Evolutionary conservation across 768 basidiomycete genomes (phyloP).

Genomic region (Sarcodon sp.): DNA sequence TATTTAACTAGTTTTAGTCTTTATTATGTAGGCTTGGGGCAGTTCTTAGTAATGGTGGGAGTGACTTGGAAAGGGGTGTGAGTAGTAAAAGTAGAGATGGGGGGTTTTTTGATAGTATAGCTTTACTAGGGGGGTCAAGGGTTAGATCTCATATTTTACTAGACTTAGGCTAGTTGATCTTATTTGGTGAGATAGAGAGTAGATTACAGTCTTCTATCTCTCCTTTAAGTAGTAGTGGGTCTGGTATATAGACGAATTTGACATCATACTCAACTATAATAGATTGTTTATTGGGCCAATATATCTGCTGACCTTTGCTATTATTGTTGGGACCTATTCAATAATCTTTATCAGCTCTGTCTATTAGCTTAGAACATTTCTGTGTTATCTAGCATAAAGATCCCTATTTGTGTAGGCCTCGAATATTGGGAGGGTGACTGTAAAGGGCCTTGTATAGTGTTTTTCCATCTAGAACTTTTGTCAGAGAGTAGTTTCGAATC

Average conservation of each 20-base stretch:
- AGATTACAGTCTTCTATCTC: slow-evolving; percentile 2
- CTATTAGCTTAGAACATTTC: slow-evolving; percentile 2
- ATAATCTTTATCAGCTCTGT: not conserved
- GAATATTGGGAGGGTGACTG: slow-evolving; percentile 6
- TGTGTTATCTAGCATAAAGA: slow-evolving; percentile 2
- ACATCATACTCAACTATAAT: slow-evolving; percentile 16
- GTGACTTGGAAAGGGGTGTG: not conserved
- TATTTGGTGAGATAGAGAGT: not conserved
- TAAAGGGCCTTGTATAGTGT: slow-evolving; percentile 10
- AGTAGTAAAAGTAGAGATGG: no score
- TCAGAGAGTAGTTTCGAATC: slow-evolving; percentile 9
- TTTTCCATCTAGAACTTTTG: slow-evolving; percentile 5
- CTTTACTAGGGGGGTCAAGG: not conserved
- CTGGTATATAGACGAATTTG: slow-evolving; percentile 3
- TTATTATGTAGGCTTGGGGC: not conserved
- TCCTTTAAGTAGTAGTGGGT: slow-evolving; percentile 9
- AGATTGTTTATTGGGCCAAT: slow-evolving; percentile 16
- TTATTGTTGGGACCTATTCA: slow-evolving; percentile 21
- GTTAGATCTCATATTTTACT: not conserved
- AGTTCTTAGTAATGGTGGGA: not conserved
- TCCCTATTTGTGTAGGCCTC: slow-evolving; percentile 7
- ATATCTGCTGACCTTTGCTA: slow-evolving; percentile 18
- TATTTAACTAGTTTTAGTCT: not conserved
- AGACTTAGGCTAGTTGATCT: not conserved
- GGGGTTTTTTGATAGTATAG: not conserved